Evolutionary conservation across 148 eudicot species (phyloP).

Genomic region (Rhododendron griersonianum): DNA sequence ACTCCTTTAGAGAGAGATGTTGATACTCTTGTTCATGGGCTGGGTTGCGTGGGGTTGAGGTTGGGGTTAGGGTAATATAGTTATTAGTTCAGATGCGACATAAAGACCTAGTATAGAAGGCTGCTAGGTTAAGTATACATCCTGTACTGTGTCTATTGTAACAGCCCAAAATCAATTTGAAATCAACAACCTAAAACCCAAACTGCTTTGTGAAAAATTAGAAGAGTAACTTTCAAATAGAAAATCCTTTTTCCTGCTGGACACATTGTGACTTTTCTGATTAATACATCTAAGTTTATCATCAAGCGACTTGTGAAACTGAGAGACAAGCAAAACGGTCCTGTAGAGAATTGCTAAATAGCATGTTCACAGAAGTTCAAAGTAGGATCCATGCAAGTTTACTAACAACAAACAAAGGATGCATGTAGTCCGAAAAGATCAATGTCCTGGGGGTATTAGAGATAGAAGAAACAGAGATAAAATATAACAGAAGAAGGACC

Average conservation of each 20-base stretch:
- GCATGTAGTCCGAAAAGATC: not conserved
- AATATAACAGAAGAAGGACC: not conserved
- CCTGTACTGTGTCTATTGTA: not conserved
- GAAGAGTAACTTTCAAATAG: not conserved
- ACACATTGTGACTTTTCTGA: not conserved
- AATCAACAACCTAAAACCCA: not conserved
- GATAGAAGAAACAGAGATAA: not conserved
- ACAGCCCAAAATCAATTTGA: not conserved
- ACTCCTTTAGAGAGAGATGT: no score
- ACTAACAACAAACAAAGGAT: not conserved
- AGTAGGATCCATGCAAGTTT: not conserved
- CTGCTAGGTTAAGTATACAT: not conserved
- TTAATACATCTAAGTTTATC: not conserved
- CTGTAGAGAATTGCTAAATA: not conserved
- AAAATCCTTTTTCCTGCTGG: not conserved
- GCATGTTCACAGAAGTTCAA: not conserved
- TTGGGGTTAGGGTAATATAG: no score
- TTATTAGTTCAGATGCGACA: not conserved
- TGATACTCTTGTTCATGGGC: no score
- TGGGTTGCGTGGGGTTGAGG: no score
- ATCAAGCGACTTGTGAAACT: not conserved
- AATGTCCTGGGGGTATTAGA: not conserved
- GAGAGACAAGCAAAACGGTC: not conserved
- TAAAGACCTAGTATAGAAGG: not conserved
- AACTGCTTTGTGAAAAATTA: not conserved